phyloP scores from a whole-genome alignment of 1,139 yeast species.

The Suhomyces ambrosiae region DNA sequence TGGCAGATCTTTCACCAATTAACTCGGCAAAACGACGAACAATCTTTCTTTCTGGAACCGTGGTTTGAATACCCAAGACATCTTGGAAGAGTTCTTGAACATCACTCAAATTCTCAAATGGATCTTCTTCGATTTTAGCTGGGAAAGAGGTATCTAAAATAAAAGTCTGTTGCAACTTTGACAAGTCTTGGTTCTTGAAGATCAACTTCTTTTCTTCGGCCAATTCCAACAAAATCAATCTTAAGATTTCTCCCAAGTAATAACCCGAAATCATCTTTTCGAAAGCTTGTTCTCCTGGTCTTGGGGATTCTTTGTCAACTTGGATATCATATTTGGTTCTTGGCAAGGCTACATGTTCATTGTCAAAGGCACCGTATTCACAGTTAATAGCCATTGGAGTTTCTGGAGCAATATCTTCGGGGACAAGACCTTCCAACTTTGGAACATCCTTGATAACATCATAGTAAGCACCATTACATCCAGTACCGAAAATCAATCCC shows the following conservation, averaged over 20 bases:
- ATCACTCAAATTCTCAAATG: slow-evolving; percentile 80
- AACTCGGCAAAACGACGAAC: slow-evolving; percentile 83
- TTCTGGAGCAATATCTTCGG: slow-evolving; percentile 60
- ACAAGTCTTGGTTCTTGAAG: slow-evolving; percentile 68
- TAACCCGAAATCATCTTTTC: slow-evolving; percentile 98
- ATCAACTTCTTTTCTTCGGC: slow-evolving; percentile 59
- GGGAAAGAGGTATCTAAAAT: slow-evolving; percentile 89
- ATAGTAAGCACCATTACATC: slow-evolving; percentile 96
- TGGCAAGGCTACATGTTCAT: slow-evolving; percentile 81
- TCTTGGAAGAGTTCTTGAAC: slow-evolving; percentile 66
- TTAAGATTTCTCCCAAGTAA: slow-evolving; percentile 89
- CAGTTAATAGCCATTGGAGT: slow-evolving; percentile 95
- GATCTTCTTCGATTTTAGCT: slow-evolving; percentile 85
- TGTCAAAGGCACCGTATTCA: slow-evolving; percentile 97
- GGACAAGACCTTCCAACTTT: slow-evolving; percentile 73
- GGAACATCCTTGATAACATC: slow-evolving; percentile 76
- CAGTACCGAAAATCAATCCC: slow-evolving; percentile 98
- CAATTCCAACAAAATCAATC: slow-evolving; percentile 78
- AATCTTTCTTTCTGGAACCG: slow-evolving; percentile 77
- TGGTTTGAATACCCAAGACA: slow-evolving; percentile 63
- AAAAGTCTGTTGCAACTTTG: slow-evolving; percentile 59
- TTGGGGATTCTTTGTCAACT: slow-evolving; percentile 85
- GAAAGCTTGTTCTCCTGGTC: slow-evolving; percentile 94
- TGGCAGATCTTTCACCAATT: slow-evolving; percentile 89
- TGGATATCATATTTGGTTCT: slow-evolving; percentile 83